A percentile compares a stretch with the other conserved stretches of the same genome.
Conservation (phyloP, 352 stramenopile species). For the Phytophthora cactorum region DNA sequence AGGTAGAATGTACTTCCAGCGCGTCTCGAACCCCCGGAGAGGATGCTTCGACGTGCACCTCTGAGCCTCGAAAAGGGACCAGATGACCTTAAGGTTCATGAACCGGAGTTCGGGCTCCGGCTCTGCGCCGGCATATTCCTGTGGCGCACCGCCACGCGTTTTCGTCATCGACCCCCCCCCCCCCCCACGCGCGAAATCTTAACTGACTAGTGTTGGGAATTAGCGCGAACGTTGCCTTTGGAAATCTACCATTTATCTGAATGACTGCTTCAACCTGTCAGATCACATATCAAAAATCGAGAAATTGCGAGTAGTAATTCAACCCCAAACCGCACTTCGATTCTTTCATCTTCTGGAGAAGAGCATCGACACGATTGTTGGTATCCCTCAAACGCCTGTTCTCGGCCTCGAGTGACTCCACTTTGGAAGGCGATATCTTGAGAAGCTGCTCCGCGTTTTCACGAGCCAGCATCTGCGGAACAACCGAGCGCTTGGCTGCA, state of each 20-base stretch:
- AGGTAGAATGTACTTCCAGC: slow-evolving; percentile 2
- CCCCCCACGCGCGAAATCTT: background rate
- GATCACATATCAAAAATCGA: slow-evolving; percentile 3
- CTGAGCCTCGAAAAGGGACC: background rate
- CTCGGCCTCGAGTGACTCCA: no score
- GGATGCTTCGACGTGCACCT: background rate
- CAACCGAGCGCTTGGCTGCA: no score
- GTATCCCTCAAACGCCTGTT: no score
- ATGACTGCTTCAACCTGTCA: background rate
- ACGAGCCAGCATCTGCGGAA: no score
- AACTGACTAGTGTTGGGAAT: background rate
- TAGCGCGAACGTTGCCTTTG: slow-evolving; percentile 1
- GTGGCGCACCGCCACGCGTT: background rate
- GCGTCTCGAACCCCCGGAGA: background rate
- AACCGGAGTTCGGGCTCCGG: background rate
- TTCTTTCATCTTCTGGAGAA: no score
- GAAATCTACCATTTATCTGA: background rate
- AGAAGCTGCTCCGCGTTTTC: no score
- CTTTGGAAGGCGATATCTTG: no score
- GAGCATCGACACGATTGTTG: no score
- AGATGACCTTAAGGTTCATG: background rate
- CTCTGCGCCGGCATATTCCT: background rate
- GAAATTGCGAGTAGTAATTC: background rate
- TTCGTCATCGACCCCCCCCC: background rate
- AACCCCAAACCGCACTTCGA: background rate